phyloP scores from a whole-genome alignment of 805 yeast genomes.

The Blastobotrys americana region DNA sequence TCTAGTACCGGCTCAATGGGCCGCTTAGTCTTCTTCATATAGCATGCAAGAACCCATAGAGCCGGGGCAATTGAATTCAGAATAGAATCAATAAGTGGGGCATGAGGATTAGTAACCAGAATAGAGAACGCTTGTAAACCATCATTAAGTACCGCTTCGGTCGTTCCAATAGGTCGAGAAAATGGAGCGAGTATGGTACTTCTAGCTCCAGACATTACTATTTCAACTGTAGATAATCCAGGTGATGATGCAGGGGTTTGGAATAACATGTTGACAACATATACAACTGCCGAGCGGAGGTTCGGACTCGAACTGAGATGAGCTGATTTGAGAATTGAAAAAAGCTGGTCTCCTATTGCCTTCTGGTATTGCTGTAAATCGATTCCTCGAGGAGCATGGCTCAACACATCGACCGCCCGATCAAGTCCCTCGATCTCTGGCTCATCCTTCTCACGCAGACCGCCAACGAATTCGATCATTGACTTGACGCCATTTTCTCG shows the following conservation, averaged over 20 bases:
- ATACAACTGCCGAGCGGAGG: slow-evolving; percentile 40
- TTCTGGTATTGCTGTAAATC: slow-evolving; percentile 45
- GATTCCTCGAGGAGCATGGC: slow-evolving; percentile 52
- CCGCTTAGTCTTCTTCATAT: slow-evolving; percentile 12
- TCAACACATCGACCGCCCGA: slow-evolving; percentile 56
- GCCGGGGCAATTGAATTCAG: not conserved
- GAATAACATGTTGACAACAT: slow-evolving; percentile 43
- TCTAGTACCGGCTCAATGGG: slow-evolving; percentile 13
- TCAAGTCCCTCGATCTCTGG: slow-evolving; percentile 56
- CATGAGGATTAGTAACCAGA: not conserved
- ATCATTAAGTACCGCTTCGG: slow-evolving; percentile 44
- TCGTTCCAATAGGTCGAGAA: not conserved
- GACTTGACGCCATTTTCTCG: slow-evolving; percentile 66
- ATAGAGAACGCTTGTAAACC: slow-evolving; percentile 48
- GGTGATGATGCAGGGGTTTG: slow-evolving; percentile 3
- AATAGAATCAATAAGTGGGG: not conserved
- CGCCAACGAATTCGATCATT: slow-evolving; percentile 68
- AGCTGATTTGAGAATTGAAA: slow-evolving; percentile 43
- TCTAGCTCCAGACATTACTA: not conserved
- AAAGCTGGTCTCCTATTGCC: slow-evolving; percentile 57
- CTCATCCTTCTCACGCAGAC: slow-evolving; percentile 66
- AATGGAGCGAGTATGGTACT: not conserved
- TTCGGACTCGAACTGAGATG: slow-evolving; percentile 54
- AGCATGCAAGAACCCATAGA: slow-evolving; percentile 22
- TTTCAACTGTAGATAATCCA: slow-evolving; percentile 27